Conservation (phyloP, 306 rosid species). For the Glycine soja region DNA sequence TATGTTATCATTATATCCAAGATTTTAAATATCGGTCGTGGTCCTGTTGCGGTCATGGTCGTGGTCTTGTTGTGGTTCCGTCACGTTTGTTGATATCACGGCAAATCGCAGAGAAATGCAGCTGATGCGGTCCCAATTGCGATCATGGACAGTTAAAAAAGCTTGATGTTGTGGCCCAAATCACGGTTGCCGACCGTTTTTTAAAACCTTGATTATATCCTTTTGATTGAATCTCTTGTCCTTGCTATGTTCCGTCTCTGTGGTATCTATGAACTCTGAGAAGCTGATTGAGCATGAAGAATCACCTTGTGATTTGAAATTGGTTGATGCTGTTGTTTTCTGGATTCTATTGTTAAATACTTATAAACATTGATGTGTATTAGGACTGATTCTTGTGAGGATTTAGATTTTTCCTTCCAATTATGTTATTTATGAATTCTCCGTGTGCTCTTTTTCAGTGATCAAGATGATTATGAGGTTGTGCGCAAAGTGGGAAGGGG, state of each 20-base stretch:
- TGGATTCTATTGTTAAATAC: not conserved
- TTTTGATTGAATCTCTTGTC: conserved; percentile 47
- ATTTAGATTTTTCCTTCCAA: not conserved
- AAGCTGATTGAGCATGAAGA: not conserved
- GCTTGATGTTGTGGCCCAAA: no score
- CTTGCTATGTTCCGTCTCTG: not conserved
- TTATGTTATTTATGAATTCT: conserved; percentile 2
- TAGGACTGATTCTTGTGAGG: conserved; percentile 5
- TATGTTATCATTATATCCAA: conserved; percentile 3
- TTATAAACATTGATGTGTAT: not conserved
- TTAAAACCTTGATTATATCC: not conserved
- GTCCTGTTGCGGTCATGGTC: no score
- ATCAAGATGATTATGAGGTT: conserved; percentile 97
- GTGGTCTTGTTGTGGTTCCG: no score
- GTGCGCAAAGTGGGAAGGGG: conserved; percentile 99
- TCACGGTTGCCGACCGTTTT: no score
- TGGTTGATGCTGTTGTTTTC: conserved; percentile 25
- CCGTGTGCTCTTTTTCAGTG: conserved; percentile 56
- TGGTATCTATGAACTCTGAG: conserved; percentile 5
- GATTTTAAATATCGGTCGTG: no score
- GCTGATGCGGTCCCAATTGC: no score
- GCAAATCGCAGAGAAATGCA: no score
- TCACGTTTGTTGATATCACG: no score
- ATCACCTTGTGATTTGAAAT: conserved; percentile 36
- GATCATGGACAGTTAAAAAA: no score